Base-by-base conservation (phyloP, 1,284 basidiomycete genomes). In the Microbotryum scabiosae region DNA sequence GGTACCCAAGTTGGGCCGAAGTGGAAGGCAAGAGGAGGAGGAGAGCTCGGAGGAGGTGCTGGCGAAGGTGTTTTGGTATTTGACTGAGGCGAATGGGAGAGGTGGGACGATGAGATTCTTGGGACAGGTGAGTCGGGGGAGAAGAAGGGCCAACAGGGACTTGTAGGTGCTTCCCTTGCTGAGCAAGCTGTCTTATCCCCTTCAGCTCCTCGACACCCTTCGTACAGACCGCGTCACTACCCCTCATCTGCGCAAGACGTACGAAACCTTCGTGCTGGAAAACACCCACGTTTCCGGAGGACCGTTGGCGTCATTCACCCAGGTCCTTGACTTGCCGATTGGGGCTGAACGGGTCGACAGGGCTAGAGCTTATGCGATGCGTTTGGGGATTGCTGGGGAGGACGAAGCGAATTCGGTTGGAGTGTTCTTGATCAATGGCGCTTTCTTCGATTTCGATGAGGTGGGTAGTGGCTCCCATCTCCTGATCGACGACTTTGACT, bases 371-470 rank as follows among this genome's bases (percentile, higher is more conserved):
- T 71, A 67, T 25, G 57, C 49, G 14, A 57, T 55, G 9, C 61
- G 69, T 0, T 58, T 71, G 3, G 66, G 61, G 1, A 36, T 71
- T 25, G 18, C 48, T 2, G 46, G 21, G 16, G 46, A 36, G 28
- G 25, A 28, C 43, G 2, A 18, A 26, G 7, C 28, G 36, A 28
- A 28, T n/a, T 5, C 41, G 4, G 21, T 44, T 6, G 74, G 74
- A 1, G 72, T 81, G 78, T 26, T 76, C 57, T 94, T 97, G 73
- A 79, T 97, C 69, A 97, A 97, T 70, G 94, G 94, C 18, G 90
- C 86, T 70, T 82, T 88, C 71, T 80, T 85, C 36, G 76, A 81
- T 7, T 76, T 89, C 62, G 81, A 82, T 65, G 85, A 87, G 61
- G 90, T 91, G 65, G 71, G 85, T 77, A 41, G 3, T 18, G 25